phyloP scores from a whole-genome alignment of 257 asterid species.

The Phtheirospermum japonicum region DNA sequence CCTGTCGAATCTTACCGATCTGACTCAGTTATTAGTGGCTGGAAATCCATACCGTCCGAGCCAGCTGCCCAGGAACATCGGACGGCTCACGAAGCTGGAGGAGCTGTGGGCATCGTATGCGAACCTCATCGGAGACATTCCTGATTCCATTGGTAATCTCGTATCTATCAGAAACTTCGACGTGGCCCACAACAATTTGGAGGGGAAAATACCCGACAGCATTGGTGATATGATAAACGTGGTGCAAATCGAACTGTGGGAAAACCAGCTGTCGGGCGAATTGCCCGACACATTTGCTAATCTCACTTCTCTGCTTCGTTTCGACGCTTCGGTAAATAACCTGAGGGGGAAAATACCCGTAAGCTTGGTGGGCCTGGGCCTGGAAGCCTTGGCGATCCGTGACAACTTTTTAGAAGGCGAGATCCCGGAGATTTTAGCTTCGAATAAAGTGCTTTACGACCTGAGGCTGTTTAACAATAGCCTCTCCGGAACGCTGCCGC shows the following conservation, averaged over 20 bases:
- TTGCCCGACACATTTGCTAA: conserved; percentile 60
- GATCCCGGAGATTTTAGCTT: conserved; percentile 52
- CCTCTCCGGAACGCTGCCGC: conserved; percentile 58
- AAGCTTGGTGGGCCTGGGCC: conserved; percentile 47
- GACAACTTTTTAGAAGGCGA: conserved; percentile 64
- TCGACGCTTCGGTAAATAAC: conserved; percentile 67
- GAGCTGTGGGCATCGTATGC: conserved; percentile 32
- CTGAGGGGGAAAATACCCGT: conserved; percentile 66
- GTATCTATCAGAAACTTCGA: conserved; percentile 50
- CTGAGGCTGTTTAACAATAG: conserved; percentile 64
- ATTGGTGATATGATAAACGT: conserved; percentile 46
- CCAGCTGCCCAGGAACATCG: conserved; percentile 51
- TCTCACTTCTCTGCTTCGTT: conserved; percentile 44
- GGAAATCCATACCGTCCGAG: conserved; percentile 51
- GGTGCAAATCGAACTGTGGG: conserved; percentile 52
- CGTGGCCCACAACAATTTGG: conserved; percentile 47
- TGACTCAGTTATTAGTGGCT: conserved; percentile 49
- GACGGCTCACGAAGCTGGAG: conserved; percentile 56
- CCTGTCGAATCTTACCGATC: conserved; percentile 54
- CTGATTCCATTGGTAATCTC: conserved; percentile 57
- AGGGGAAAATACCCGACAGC: conserved; percentile 61
- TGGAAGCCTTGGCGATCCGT: conserved; percentile 51
- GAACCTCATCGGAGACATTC: conserved; percentile 57
- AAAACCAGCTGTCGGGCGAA: conserved; percentile 61
- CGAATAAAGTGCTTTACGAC: conserved; percentile 39